Percentiles rank a stretch among this genome's conserved stretches.
Conservation (phyloP, 2,329 filamentous ascomycete species). For the Aspergillus jensenii region DNA sequence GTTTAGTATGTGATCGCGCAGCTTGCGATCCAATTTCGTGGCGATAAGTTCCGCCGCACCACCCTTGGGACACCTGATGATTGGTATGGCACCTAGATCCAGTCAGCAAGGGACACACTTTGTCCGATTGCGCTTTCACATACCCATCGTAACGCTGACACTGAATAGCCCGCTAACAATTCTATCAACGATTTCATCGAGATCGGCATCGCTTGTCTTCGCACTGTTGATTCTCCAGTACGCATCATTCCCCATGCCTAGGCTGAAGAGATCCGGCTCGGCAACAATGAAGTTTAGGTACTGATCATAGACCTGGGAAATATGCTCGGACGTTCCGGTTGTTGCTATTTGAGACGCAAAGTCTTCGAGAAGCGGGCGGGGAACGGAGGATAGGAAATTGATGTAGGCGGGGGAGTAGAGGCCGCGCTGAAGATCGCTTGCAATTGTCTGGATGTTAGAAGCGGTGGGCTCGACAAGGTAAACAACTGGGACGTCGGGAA, state of each 20-base stretch:
- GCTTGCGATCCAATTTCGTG: slow-evolving; percentile 89
- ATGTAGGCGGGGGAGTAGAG: slow-evolving; percentile 93
- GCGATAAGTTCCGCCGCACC: slow-evolving; percentile 93
- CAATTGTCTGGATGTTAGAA: slow-evolving; percentile 78
- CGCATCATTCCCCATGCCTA: slow-evolving; percentile 88
- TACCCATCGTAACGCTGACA: slow-evolving; percentile 97
- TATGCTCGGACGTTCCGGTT: slow-evolving; percentile 81
- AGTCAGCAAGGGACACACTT: slow-evolving; percentile 5
- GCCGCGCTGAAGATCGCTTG: slow-evolving; percentile 78
- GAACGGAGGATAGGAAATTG: slow-evolving; percentile 94
- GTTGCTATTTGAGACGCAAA: slow-evolving; percentile 86
- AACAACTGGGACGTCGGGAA: slow-evolving; percentile 93
- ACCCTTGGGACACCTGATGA: slow-evolving; percentile 90
- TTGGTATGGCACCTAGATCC: slow-evolving; percentile 74
- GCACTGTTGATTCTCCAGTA: slow-evolving; percentile 97
- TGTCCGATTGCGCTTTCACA: slow-evolving; percentile 17
- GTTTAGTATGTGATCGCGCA: slow-evolving; percentile 94
- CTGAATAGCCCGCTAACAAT: slow-evolving; percentile 97
- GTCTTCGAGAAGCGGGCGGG: slow-evolving; percentile 86
- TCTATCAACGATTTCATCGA: slow-evolving; percentile 82
- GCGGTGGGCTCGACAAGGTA: slow-evolving; percentile 91
- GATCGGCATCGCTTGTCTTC: slow-evolving; percentile 82
- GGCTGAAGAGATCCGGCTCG: slow-evolving; percentile 90
- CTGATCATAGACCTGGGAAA: slow-evolving; percentile 92
- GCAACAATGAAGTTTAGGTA: slow-evolving; percentile 97